phyloP scores from a whole-genome alignment of 2,329 filamentous ascomycete genomes.

The Diaporthe sp. region DNA sequence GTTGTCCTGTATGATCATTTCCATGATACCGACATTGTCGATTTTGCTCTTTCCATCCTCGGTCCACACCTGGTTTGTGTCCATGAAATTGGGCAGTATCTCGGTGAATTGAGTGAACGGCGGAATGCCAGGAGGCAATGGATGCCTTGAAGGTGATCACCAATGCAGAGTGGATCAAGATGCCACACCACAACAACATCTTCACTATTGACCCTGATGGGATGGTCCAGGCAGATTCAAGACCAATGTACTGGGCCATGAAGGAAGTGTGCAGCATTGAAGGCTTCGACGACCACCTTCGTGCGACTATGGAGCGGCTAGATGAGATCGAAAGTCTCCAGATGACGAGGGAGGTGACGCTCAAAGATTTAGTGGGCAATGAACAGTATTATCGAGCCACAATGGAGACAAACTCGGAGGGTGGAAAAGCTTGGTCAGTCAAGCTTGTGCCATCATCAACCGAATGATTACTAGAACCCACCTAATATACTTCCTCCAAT shows the following conservation, averaged over 20 bases:
- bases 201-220: slow-evolving; percentile 67
- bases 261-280: slow-evolving; percentile 59
- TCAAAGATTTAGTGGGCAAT: slow-evolving; percentile 53
- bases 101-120: too few species aligned
- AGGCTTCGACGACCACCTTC: slow-evolving; percentile 63
- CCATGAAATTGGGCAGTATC: too few species aligned
- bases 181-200: slow-evolving; percentile 65
- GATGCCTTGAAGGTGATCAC: too few species aligned
- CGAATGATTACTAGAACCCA: background rate
- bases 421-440: background rate
- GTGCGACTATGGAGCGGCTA: slow-evolving; percentile 63
- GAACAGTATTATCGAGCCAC: background rate
- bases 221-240: slow-evolving; percentile 65
- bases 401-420: background rate
- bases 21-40: too few species aligned
- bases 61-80: too few species aligned
- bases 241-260: slow-evolving; percentile 69
- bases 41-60: too few species aligned
- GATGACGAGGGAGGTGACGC: slow-evolving; percentile 64
- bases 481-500: background rate
- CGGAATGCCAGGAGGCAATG: too few species aligned
- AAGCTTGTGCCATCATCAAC: background rate
- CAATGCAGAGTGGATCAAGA: slow-evolving; percentile 65
- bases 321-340: slow-evolving; percentile 63
- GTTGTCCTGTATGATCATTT: too few species aligned